Base-by-base conservation (phyloP, 352 stramenopile species). In the Phytophthora multivora region DNA sequence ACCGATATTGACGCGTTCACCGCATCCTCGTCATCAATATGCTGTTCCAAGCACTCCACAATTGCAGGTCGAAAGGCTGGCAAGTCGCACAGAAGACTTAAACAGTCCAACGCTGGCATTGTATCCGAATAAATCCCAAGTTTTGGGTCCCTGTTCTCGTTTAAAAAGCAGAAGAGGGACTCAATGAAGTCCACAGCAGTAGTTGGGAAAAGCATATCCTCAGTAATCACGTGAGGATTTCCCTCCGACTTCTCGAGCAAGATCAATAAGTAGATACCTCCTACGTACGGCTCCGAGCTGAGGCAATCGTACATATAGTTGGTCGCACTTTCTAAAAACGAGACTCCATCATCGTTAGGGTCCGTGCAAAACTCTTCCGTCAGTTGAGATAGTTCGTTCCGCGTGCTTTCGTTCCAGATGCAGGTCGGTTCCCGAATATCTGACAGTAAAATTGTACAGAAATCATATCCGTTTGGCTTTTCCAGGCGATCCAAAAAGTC, bases 301-400 rank as follows among this genome's bases (percentile, higher is more conserved):
- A 94, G 48, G 50, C 83, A 90, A 64, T 92, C 83, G 54, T 94
- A 94, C 77, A 91, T 90, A 65, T 94, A 82, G 53, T 76, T 89
- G 1, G 73, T 79, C 4, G 81, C 73, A 45, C 62, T 89, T 51
- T 94, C 85, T 51, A 94, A 41, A 49, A 92, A 85, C 0, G 77
- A 84, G 35, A 91, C 41, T 25, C 79, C 79, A 30, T 91, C 75
- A 12, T 65, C 77, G 54, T 54, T 75, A 15, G 40, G 57, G 51
- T 89, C 73, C 10, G 69, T 86, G 42, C 80, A 92, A 59, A 90
- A 88, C 18, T 92, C 85, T 62, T 88, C 78, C 8, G 85, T 90
- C 13, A 92, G 52, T 35, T 89, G 73, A 57, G 86, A 82, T n/a
- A 94, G 53, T 59, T 94, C 85, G 12, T 41, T 62, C 7, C 80